Evolutionary conservation across 116 monocot genomes (phyloP).

Genomic region (Dioscorea cayenensis): DNA sequence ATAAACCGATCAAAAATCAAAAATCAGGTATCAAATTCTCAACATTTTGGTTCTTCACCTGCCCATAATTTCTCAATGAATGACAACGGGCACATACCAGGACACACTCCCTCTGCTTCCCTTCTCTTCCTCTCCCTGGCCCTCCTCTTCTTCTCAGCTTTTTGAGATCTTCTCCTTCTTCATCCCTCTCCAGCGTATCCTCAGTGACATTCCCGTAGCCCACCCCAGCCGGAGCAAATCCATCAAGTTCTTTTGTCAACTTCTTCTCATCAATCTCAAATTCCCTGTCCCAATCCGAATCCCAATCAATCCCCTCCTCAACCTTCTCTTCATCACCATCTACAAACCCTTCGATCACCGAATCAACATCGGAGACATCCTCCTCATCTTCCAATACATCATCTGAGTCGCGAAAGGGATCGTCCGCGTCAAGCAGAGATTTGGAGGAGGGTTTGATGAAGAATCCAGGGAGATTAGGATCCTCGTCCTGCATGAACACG

Average conservation of each 20-base stretch:
- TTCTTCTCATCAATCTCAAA: slow-evolving; percentile 35
- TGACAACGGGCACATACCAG: slow-evolving; percentile 85
- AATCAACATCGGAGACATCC: slow-evolving; percentile 5
- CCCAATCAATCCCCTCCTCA: slow-evolving; percentile 25
- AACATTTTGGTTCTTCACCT: slow-evolving; percentile 68
- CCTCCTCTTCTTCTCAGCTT: slow-evolving; percentile 73
- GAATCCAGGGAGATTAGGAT: slow-evolving; percentile 78
- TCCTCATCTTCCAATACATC: slow-evolving; percentile 13
- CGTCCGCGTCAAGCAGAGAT: not conserved
- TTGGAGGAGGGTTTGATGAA: slow-evolving; percentile 32
- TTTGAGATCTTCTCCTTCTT: slow-evolving; percentile 77
- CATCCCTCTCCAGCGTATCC: slow-evolving; percentile 39
- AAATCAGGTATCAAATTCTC: slow-evolving; percentile 96
- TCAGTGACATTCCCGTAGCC: slow-evolving; percentile 83
- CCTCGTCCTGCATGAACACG: slow-evolving; percentile 78
- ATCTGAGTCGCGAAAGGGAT: slow-evolving; percentile 6
- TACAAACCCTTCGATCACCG: slow-evolving; percentile 14
- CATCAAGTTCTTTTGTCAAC: slow-evolving; percentile 56
- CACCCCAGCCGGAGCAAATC: slow-evolving; percentile 66
- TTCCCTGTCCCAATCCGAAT: slow-evolving; percentile 41
- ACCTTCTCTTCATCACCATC: slow-evolving; percentile 14
- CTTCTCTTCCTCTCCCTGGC: slow-evolving; percentile 45
- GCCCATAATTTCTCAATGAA: slow-evolving; percentile 86
- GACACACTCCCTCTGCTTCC: slow-evolving; percentile 23
- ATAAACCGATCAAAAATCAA: slow-evolving; percentile 90